A percentile compares a stretch with the other conserved stretches of the same genome.
Conservation (phyloP, 2,329 filamentous ascomycete genomes). For the Hypoxylon sp. region DNA sequence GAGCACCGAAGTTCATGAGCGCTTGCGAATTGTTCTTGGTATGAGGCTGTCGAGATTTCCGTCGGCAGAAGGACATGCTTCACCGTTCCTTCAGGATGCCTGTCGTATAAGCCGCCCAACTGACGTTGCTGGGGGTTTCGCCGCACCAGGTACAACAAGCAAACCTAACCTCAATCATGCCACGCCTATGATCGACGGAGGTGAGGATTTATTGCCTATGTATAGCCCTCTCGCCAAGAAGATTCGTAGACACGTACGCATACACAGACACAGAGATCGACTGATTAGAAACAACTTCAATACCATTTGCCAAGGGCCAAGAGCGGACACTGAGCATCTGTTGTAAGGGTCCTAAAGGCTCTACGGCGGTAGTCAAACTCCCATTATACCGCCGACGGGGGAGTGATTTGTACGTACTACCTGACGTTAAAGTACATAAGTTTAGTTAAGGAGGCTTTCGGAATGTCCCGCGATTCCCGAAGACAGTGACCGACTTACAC, state of each 20-base stretch:
- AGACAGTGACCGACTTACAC: conserved; percentile 47
- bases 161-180: conserved; percentile 23
- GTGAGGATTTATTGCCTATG: conserved; percentile 34
- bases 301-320: conserved; percentile 45
- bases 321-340: conserved; percentile 35
- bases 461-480: conserved; percentile 45
- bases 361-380: conserved; percentile 30
- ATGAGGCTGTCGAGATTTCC: conserved; percentile 18
- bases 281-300: conserved; percentile 39
- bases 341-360: conserved; percentile 25
- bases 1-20: conserved; percentile 3
- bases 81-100: conserved; percentile 36
- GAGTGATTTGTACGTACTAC: conserved; percentile 32
- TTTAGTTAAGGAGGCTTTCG: conserved; percentile 32
- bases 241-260: conserved; percentile 40
- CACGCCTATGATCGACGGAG: conserved; percentile 34
- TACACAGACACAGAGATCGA: conserved; percentile 31
- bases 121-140: conserved; percentile 26
- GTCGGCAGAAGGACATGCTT: conserved; percentile 16
- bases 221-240: conserved; percentile 42
- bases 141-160: conserved; percentile 18
- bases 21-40: conserved; percentile 15
- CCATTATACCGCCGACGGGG: conserved; percentile 34
- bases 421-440: conserved; percentile 34
- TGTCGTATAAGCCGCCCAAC: conserved; percentile 17